Percentiles rank a stretch among this genome's conserved stretches.
Evolutionary conservation across 1,284 basidiomycete genomes (phyloP).

Genomic region (Kalmanozyma brasiliensis): DNA sequence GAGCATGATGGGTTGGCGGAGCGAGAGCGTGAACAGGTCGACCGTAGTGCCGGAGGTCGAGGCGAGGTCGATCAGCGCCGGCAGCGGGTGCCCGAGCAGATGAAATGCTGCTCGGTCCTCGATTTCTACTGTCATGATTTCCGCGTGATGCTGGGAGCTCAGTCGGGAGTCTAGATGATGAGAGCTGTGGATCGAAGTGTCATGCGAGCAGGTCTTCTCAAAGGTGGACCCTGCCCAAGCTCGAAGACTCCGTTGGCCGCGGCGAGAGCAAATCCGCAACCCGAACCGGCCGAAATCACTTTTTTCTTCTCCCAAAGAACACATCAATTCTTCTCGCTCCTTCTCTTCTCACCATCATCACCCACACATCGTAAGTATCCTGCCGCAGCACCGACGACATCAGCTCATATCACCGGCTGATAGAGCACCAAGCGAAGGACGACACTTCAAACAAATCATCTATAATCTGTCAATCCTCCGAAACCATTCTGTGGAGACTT

Average conservation of each 20-base stretch:
- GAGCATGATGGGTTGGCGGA: slow-evolving; percentile 56
- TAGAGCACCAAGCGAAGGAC: slow-evolving; percentile 28
- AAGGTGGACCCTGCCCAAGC: slow-evolving; percentile 13
- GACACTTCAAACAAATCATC: slow-evolving; percentile 21
- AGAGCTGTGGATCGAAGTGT: no score
- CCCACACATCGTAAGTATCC: slow-evolving; percentile 12
- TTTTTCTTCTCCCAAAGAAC: background rate
- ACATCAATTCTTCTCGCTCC: background rate
- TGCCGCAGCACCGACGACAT: no score
- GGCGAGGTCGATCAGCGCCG: slow-evolving; percentile 52
- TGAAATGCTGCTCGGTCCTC: slow-evolving; percentile 55
- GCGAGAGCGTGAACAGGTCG: slow-evolving; percentile 61
- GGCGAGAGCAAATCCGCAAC: no score
- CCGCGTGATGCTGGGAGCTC: no score
- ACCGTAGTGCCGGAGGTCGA: slow-evolving; percentile 46
- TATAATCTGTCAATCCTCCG: slow-evolving; percentile 56
- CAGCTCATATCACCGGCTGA: no score
- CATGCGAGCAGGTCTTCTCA: no score
- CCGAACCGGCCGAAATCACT: slow-evolving; percentile 16
- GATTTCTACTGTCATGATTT: background rate
- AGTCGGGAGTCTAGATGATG: no score
- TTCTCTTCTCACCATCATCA: slow-evolving; percentile 13
- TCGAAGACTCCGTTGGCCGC: background rate
- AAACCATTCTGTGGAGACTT: slow-evolving; percentile 11
- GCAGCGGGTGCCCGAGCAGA: slow-evolving; percentile 62